Evolutionary conservation across 768 basidiomycete genomes (phyloP).

Genomic region (Boletus rubroflammeus): DNA sequence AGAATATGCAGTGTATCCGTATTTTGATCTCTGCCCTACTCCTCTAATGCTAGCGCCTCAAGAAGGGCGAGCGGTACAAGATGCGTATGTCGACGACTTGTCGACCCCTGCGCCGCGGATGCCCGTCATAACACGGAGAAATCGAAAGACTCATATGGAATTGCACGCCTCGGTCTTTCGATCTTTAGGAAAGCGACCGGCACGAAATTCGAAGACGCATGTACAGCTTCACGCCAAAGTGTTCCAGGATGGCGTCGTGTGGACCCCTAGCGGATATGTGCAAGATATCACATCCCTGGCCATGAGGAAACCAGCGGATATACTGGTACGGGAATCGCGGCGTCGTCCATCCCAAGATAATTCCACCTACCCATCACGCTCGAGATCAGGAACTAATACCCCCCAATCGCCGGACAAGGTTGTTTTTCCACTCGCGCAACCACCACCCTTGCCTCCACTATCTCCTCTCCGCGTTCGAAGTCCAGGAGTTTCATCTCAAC

Average conservation of each 20-base stretch:
- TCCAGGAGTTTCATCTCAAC: constrained; percentile 10
- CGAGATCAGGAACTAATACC: constrained; percentile 17
- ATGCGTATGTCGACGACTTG: neutral
- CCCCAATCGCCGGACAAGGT: constrained; percentile 2
- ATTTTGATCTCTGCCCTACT: constrained; percentile 24
- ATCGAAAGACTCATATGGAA: constrained; percentile 23
- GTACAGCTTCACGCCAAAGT: constrained; percentile 32
- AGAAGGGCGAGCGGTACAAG: neutral
- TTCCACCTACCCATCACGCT: constrained; percentile 2
- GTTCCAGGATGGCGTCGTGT: constrained; percentile 27
- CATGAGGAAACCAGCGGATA: neutral
- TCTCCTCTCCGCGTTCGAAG: constrained; percentile 21
- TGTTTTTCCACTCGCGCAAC: constrained; percentile 4
- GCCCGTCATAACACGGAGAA: neutral
- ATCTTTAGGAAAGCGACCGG: constrained; percentile 5
- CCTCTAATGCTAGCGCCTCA: neutral
- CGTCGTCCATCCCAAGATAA: neutral
- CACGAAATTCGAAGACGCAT: constrained; percentile 30
- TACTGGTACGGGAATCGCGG: neutral
- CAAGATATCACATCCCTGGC: constrained; percentile 14
- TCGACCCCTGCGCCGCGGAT: neutral
- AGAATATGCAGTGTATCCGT: constrained; percentile 20
- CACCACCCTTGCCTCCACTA: constrained; percentile 3
- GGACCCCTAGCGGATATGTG: constrained; percentile 29
- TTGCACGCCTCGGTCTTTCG: constrained; percentile 13